These are phyloP conservation scores for Colletotrichum caudatum DNA, from an alignment of 2,329 filamentous ascomycete species.

Conservation along the genomic window DNA sequence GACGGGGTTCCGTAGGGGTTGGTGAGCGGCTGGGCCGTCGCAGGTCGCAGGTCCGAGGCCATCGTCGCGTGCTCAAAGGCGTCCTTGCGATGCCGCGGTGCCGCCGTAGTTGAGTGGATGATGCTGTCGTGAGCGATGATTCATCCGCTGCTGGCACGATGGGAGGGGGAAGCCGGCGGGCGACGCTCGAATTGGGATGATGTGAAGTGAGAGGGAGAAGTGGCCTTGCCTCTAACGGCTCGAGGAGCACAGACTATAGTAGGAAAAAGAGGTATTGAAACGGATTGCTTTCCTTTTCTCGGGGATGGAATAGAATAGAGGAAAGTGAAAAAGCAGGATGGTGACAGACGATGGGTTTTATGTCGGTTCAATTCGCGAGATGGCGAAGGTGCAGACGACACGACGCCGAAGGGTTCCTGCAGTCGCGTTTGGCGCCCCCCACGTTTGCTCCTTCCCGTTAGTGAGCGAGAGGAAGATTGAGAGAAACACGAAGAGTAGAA, in stretches of 20 bases:
- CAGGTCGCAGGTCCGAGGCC: background rate
- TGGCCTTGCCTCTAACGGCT: background rate
- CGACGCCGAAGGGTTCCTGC: conserved; percentile 11
- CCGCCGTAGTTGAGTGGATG: background rate
- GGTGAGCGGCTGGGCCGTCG: background rate
- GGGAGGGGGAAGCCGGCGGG: background rate
- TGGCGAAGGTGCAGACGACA: background rate
- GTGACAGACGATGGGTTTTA: background rate
- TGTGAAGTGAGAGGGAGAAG: background rate
- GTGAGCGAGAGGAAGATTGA: background rate
- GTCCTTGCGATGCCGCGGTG: background rate
- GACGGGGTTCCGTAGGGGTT: conserved; percentile 35
- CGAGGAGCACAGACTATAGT: too few relatives aligned
- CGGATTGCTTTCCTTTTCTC: background rate
- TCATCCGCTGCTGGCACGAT: background rate
- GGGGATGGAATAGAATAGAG: too few relatives aligned
- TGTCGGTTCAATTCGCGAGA: background rate
- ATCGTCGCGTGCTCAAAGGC: background rate
- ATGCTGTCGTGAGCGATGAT: background rate
- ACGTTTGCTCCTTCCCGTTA: conserved; percentile 11
- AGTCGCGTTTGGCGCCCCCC: background rate
- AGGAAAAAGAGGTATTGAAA: background rate
- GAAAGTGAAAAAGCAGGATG: background rate
- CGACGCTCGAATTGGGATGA: too few relatives aligned
- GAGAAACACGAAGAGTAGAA: background rate